phyloP scores from a whole-genome alignment of 139 green algal genomes.

The Picochlorum sp. region DNA sequence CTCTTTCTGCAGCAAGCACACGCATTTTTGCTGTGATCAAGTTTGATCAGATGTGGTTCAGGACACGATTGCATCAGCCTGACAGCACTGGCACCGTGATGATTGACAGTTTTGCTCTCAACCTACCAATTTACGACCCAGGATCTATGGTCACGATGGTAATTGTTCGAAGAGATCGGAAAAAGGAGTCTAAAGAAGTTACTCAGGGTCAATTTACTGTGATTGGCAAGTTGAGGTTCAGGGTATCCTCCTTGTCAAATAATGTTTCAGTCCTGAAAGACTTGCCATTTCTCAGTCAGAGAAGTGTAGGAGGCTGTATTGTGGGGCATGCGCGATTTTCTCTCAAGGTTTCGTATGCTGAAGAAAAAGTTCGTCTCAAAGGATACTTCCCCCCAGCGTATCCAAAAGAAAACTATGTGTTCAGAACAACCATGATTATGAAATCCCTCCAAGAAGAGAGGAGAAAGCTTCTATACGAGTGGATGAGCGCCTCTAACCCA shows the following conservation, averaged over 20 bases:
- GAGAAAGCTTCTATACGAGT: slow-evolving; percentile 20
- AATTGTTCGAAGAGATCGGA: neutral
- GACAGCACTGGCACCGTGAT: too few relatives aligned
- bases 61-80: too few relatives aligned
- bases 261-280: neutral
- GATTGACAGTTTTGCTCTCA: too few relatives aligned
- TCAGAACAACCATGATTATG: neutral
- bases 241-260: neutral
- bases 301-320: neutral
- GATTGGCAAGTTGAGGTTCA: slow-evolving; percentile 3
- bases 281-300: neutral
- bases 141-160: neutral
- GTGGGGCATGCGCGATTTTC: neutral
- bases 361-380: neutral
- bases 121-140: neutral
- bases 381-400: neutral
- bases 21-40: too few relatives aligned
- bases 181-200: neutral
- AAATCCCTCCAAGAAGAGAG: neutral
- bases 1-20: too few relatives aligned
- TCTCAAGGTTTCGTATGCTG: neutral
- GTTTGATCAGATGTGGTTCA: too few relatives aligned
- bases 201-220: neutral
- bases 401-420: slow-evolving; percentile 2
- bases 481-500: slow-evolving; percentile 26